Base-by-base conservation (phyloP, 768 basidiomycete species). In the Rubroboletus pulcherrimus region DNA sequence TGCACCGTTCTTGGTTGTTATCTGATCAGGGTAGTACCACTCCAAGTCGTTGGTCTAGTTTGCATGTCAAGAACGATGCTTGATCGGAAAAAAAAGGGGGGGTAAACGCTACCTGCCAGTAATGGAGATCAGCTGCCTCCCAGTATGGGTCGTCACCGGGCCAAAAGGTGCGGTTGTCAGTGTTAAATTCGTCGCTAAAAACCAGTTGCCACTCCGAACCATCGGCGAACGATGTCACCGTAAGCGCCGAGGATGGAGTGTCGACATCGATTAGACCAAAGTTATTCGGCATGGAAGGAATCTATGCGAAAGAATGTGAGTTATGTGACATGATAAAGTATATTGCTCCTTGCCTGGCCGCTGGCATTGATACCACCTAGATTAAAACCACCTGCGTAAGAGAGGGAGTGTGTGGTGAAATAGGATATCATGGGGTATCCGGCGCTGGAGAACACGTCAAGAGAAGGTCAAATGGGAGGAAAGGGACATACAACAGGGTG, bases 131-230 rank as follows among this genome's bases (percentile, higher is more conserved):
- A 3, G 77, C 85, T 39, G 89, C 91, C 69, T 92, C 90, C 91
- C 91, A 92, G 68, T 87, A 93, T 7, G 92, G 88, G 70, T 95
- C 93, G 68, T 94, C 91, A 21, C 81, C 79, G n/a, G 68, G 53
- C 91, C 91, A 47, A 69, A 94, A 94, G 0, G 87, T 81, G 37
- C 93, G 82, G 15, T 88, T 86, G 5, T 87, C 84, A 8, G 74
- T 75, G 55, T 95, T 85, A 72, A 95, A 95, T 70, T 95, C 93
- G 70, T 95, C 93, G 39, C 89, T 91, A 70, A 92, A 94, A 4
- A 93, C 84, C 12, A 96, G 78, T 53, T 85, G 82, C 70, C 60
- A 79, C 49, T 79, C 71, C 10, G 75, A 73, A 24, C 86, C 79
- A 61, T 86, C 77, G 19, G 69, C 63, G 61, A 80, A 84, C 5